Evolutionary conservation across 768 basidiomycete genomes (phyloP), one percentile per base, ranked within the genome.

Genomic region (Mycena rosella): DNA sequence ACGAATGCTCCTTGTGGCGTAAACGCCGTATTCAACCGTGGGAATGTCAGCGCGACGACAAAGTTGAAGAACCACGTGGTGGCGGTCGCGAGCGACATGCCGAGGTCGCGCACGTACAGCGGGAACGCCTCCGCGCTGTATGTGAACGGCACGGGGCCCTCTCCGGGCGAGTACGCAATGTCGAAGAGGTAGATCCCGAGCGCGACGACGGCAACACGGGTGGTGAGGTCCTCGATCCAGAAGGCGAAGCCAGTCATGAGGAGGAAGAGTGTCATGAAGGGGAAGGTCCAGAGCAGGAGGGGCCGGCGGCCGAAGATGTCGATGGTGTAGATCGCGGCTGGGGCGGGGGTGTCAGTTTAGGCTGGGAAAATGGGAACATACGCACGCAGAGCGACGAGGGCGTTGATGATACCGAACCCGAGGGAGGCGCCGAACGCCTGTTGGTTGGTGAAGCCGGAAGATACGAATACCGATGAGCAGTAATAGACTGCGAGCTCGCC

Each of bases 71-170:
- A 86, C 88, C 89, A 89, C 5, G 84, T 81, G 26, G 85, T 81
- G 17, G 89, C 85, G 0, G 90, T 90, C 9, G 91, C 89, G 73
- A 86, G 88, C 48, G 86, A 86, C 91, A 94, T 93, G 47, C 92
- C 93, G 42, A 88, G 77, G 65, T 90, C 88, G 70, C 91, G 86
- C 47, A 89, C 80, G 74, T 88, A 87, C 24, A 94, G 81, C 3
- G 91, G 92, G 83, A 90, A 94, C 78, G 18, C 70, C 40, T 71
- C 70, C 1, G 70, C 65, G 8, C 61, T 63, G 54, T 71, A 71
- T 0, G 90, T 90, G 75, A 92, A 93, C 5, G 92, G 93, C 3
- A 93, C 92, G 10, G 93, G 93, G 2, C 93, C 93, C 78, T 91
- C 91, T 38, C 92, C 92, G 3, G 90, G 90, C 0, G 89, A 91